phyloP scores from a whole-genome alignment of 2,329 filamentous ascomycete genomes.

The Sordariomycetes sp. region DNA sequence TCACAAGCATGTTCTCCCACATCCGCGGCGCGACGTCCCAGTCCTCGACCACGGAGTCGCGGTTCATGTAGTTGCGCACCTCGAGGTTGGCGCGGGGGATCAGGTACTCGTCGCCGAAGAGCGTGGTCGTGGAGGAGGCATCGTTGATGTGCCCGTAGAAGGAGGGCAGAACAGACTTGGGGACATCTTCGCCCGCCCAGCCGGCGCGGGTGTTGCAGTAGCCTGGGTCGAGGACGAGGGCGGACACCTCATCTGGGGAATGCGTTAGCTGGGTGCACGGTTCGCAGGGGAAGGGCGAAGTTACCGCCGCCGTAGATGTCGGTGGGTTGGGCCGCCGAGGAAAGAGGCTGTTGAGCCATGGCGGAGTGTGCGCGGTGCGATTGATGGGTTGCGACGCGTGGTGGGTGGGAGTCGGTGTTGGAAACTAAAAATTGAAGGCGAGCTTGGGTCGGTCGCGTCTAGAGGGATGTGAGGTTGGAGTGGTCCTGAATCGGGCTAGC shows the following conservation, averaged over 20 bases:
- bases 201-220: conserved; percentile 87
- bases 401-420: conserved; percentile 1
- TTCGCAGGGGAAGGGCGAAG: neutral
- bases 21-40: conserved; percentile 86
- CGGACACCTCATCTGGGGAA: conserved; percentile 81
- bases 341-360: conserved; percentile 49
- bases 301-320: conserved; percentile 56
- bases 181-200: conserved; percentile 95
- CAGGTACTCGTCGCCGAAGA: conserved; percentile 89
- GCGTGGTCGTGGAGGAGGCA: conserved; percentile 35
- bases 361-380: conserved; percentile 7
- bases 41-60: conserved; percentile 85
- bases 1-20: conserved; percentile 90
- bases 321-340: conserved; percentile 47
- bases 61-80: conserved; percentile 84
- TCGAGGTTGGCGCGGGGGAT: conserved; percentile 68
- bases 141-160: conserved; percentile 63
- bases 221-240: conserved; percentile 90
- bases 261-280: conserved; percentile 8
- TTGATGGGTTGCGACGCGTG: conserved; percentile 10
- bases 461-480: too few relatives aligned
- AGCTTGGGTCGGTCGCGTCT: too few relatives aligned
- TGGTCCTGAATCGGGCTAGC: too few relatives aligned
- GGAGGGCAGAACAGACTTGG: conserved; percentile 86
- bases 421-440: too few relatives aligned